Percentiles rank a stretch among this genome's conserved stretches.
phyloP scores from a whole-genome alignment of 1,139 yeast species.

The Spathaspora sp. region DNA sequence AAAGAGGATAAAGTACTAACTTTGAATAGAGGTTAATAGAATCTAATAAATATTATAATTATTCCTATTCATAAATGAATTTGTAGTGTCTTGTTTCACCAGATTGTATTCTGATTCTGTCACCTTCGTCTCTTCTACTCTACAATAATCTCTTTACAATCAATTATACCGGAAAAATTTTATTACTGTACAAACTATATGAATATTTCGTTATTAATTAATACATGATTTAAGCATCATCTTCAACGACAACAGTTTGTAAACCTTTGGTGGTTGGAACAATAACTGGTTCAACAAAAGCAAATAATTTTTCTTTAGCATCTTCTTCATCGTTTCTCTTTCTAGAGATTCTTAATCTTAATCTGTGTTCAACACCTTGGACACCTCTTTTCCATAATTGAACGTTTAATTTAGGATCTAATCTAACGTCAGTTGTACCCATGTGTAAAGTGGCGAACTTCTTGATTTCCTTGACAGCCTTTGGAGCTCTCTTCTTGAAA shows the following conservation, averaged over 20 bases:
- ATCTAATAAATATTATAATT: neutral
- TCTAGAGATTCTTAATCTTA: conserved; percentile 99
- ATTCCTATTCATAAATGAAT: neutral
- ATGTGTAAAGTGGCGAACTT: conserved; percentile 98
- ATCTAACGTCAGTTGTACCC: conserved; percentile 99
- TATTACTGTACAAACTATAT: conserved; percentile 13
- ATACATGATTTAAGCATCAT: conserved; percentile 32
- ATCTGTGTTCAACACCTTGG: conserved; percentile 97
- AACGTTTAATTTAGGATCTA: conserved; percentile 98
- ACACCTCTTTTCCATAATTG: conserved; percentile 99
- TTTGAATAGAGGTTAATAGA: neutral
- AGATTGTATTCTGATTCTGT: no score
- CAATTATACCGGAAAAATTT: neutral
- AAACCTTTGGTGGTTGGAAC: conserved; percentile 97
- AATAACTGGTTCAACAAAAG: conserved; percentile 95
- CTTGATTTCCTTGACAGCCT: conserved; percentile 98
- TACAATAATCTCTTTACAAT: no score
- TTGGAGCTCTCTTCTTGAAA: conserved; percentile 99
- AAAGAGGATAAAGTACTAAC: neutral
- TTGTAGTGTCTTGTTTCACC: no score
- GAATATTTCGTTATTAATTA: conserved; percentile 1
- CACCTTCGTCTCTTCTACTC: no score
- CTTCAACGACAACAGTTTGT: conserved; percentile 96
- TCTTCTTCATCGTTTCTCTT: conserved; percentile 99
- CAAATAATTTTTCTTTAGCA: conserved; percentile 97